Evolutionary conservation across 1,284 basidiomycete genomes (phyloP).

Genomic region (Sporisorium reilianum): DNA sequence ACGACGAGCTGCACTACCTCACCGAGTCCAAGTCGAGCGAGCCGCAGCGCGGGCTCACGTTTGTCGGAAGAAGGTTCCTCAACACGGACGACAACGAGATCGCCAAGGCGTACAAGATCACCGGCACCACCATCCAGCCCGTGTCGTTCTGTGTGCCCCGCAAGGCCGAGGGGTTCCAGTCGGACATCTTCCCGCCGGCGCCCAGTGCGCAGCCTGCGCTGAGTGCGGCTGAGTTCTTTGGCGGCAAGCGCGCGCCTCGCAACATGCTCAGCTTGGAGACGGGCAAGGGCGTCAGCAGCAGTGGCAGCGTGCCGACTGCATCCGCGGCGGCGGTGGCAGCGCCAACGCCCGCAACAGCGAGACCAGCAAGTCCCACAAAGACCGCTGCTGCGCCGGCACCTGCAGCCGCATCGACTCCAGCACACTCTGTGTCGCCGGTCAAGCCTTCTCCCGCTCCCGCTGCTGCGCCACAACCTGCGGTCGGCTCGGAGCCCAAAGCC

Average conservation of each 20-base stretch:
- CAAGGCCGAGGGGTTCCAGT: constrained; percentile 89
- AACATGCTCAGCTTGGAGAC: constrained; percentile 75
- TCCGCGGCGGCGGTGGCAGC: not conserved
- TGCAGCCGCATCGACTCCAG: constrained; percentile 12
- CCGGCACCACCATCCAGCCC: constrained; percentile 81
- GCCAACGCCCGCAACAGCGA: not conserved
- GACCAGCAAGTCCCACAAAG: constrained; percentile 16
- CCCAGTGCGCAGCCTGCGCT: constrained; percentile 84
- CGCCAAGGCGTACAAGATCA: constrained; percentile 91
- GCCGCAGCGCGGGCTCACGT: constrained; percentile 95
- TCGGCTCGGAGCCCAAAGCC: constrained; percentile 9
- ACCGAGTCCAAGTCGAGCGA: constrained; percentile 90
- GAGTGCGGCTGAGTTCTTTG: constrained; percentile 85
- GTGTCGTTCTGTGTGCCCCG: constrained; percentile 94
- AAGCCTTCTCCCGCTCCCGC: constrained; percentile 18
- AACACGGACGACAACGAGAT: constrained; percentile 93
- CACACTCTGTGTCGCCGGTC: constrained; percentile 26
- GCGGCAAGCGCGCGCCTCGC: constrained; percentile 73
- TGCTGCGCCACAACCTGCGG: not conserved
- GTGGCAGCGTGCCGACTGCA: constrained; percentile 21
- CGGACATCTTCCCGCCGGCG: constrained; percentile 93
- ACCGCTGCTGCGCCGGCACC: constrained; percentile 15
- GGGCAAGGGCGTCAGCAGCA: constrained; percentile 23
- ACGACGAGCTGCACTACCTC: constrained; percentile 76
- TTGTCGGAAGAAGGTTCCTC: constrained; percentile 89